Base-by-base conservation (phyloP, 78 protist genomes). In the Planoprotostelium fungivorum region DNA sequence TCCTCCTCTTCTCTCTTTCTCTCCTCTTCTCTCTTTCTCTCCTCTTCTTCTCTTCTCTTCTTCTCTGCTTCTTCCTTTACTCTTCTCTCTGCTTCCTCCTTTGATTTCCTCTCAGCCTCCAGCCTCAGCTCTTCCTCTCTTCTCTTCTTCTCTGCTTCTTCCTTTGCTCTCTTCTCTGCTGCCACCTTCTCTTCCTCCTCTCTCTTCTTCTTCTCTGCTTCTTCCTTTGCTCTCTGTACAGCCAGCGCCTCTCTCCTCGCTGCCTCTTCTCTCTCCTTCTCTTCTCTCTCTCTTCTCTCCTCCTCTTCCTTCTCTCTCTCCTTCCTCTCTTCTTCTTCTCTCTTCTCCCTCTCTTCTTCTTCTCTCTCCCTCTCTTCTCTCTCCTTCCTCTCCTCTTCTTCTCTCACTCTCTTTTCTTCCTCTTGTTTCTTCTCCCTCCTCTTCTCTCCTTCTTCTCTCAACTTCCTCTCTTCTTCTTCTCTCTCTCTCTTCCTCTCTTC, bases 291-390 rank as follows among this genome's bases (percentile, higher is more conserved):
- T 0, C 1, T 86, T 29, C 1, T 86, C 88, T 5, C 38, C 38
- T 86, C 38, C 36, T 38, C 36, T n/a, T 0, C 37, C 37, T 28
- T 29, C 28, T 28, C 84, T 86, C 37, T 88, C 85, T 0, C 10
- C 1, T 88, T 88, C 90, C 36, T 88, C 85, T 1, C 35, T 86
- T 10, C 39, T 83, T 9, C 37, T 84, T 63, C 38, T 84, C 1
- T 35, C 91, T 0, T 89, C 91, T 23, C 38, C 0, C 34, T 35
- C 87, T 88, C 0, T 83, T 37, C 16, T 89, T 88, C 23, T 83
- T 88, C 0, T 89, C 87, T 16, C 38, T 84, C 1, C 25, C 91
- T 36, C 38, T 88, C 31, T 37, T 37, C 28, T 83, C 87, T 29
- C 85, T 35, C 85, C 91, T 34, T 23, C 86, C 0, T 83, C 86